Evolutionary conservation across 2,329 filamentous ascomycete genomes (phyloP), one percentile per base, ranked within the genome.

Genomic region (Lojkania enalia): DNA sequence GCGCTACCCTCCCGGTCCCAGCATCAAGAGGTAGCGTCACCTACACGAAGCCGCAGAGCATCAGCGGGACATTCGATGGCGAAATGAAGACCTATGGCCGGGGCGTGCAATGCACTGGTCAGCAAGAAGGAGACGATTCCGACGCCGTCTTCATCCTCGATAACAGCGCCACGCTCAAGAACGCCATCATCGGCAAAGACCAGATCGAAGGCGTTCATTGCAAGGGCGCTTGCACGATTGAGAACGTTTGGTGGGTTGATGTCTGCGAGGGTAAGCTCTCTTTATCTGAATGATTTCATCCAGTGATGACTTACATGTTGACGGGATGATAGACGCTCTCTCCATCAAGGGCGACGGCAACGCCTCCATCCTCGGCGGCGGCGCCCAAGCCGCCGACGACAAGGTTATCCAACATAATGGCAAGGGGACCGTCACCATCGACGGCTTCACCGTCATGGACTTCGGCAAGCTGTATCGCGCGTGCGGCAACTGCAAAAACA

Each of bases 141-240:
- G 76, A 77, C 39, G 74, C 78, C 35, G 77, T 81, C 60, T 81
- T 81, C 71, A 69, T 77, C 49, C 67, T 81, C 40, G 69, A 74
- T 59, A 66, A 73, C 39, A 78, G 78, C 20, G 78, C 72, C 20
- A 77, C 74, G 16, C 66, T 81, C 31, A 74, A 72, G 58, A 81
- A 81, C 59, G 77, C 74, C 63, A 80, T 81, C 64, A 80, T 81
- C 45, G 77, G 78, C 16, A 69, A 71, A 38, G 71, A 74, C 49
- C 73, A 79, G 57, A 70, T 73, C 19, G 77, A 78, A 61, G 77
- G 72, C 46, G 71, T 79, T 30, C 75, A 79, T 64, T 78, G 76
- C 64, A 59, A 70, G 51, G 76, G 74, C 29, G 64, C 68, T 21
- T 78, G 77, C 64, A 76, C 72, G 20, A 64, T 77, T 23, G 68